Evolutionary conservation across 345 rosid genomes (phyloP), one percentile per base, ranked within the genome.

Genomic region (Abelmoschus esculentus): DNA sequence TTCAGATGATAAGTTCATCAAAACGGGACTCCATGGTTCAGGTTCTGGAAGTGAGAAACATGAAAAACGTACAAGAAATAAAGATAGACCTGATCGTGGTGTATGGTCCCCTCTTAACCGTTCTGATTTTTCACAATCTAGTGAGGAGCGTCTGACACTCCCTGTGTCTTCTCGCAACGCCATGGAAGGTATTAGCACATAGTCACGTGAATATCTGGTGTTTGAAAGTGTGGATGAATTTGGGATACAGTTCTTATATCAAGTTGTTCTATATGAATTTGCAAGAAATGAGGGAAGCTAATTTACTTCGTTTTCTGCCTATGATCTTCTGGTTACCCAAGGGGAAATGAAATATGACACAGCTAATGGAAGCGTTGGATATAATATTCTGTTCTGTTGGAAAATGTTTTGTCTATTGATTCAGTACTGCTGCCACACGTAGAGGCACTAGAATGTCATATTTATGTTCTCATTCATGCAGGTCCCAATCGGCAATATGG

Each of bases 41-140:
- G 84, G 78, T 70, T 34, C 78, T 79, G 59, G 18, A 34, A 60
- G 67, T 75, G 86, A 80, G 77, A 87, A 82, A 81, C 85, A 73
- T 70, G 86, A 85, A 70, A 83, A 85, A 69, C 83, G 71, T 52
- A 72, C 77, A 29, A 79, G 85, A 74, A 83, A 85, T 77, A 88
- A 76, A 81, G 96, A 88, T 68, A 85, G 91, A 67, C 89, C 87
- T 70, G 93, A 88, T 83, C 93, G 86, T 55, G 81, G 76, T 72
- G 83, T 85, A 34, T 84, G 93, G 96, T 77, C 93, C 77, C 86
- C 90, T 67, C 87, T 85, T 74, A 86, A 80, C 17, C 88, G 82
- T 34, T 81, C 84, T 55, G 86, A 85, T 78, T 83, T 84, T 61
- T 70, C 82, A 1, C 82, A 69, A 79, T 78, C 80, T 65, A 78